Conservation (phyloP, 2,329 filamentous ascomycete species). For the Huntiella decipiens region DNA sequence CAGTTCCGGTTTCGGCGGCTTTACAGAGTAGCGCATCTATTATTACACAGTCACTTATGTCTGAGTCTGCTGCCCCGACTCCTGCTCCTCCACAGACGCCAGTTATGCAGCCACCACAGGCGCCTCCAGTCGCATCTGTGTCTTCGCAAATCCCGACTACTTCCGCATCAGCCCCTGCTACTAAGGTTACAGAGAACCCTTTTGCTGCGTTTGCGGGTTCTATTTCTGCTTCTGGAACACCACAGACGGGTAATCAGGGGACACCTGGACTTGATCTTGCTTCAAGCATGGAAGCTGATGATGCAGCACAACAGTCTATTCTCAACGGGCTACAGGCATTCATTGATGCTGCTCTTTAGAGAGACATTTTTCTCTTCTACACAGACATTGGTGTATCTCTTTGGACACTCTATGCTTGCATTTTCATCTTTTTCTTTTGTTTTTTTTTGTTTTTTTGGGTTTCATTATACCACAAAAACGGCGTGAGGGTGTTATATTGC, state of each 20-base stretch:
- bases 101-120: no score
- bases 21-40: background rate
- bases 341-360: conserved; percentile 9
- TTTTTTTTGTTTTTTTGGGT: no score
- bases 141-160: background rate
- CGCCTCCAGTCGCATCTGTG: no score
- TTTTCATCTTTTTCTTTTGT: no score
- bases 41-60: background rate
- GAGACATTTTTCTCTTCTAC: background rate
- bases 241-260: background rate
- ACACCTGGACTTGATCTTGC: background rate
- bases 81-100: background rate
- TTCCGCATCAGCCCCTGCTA: background rate
- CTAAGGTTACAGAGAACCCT: background rate
- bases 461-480: no score
- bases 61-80: conserved; percentile 2
- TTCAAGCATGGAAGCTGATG: background rate
- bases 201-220: background rate
- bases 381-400: no score
- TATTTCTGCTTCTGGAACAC: background rate
- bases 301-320: conserved; percentile 3
- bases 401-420: no score
- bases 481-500: no score
- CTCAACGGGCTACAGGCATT: conserved; percentile 9
- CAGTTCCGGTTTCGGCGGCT: conserved; percentile 5